Conservation (phyloP, 768 basidiomycete genomes). For the Piloderma croceum region DNA sequence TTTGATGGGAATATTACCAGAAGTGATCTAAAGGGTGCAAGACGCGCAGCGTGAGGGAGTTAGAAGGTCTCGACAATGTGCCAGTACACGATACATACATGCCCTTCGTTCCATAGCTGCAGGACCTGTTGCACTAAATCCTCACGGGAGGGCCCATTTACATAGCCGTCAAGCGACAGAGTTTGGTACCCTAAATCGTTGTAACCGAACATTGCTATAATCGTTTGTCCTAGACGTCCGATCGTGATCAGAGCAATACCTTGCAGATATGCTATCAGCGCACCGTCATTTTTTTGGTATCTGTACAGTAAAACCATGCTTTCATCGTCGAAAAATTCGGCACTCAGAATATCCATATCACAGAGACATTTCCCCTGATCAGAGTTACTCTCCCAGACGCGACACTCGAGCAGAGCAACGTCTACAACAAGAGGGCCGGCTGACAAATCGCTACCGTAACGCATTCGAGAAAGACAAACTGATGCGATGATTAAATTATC, state of each 20-base stretch:
- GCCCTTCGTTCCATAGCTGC: constrained; percentile 52
- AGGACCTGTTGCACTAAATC: constrained; percentile 57
- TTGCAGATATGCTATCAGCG: constrained; percentile 28
- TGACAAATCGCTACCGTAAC: constrained; percentile 38
- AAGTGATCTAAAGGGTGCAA: constrained; percentile 36
- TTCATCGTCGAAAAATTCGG: constrained; percentile 78
- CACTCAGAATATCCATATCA: constrained; percentile 54
- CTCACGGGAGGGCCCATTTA: constrained; percentile 53
- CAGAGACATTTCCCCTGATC: constrained; percentile 29
- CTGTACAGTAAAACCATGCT: constrained; percentile 60
- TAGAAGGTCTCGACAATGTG: constrained; percentile 21
- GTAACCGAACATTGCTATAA: constrained; percentile 62
- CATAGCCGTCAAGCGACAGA: constrained; percentile 43
- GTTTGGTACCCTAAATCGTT: constrained; percentile 53
- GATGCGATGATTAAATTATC: constrained; percentile 1
- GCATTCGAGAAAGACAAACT: constrained; percentile 57
- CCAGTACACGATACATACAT: constrained; percentile 48
- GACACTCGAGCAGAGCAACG: constrained; percentile 50
- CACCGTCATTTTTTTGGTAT: constrained; percentile 42
- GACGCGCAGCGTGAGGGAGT: not conserved
- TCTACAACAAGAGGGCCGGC: constrained; percentile 36
- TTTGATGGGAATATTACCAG: constrained; percentile 46
- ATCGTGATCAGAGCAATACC: constrained; percentile 36
- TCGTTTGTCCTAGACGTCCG: constrained; percentile 42
- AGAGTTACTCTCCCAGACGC: constrained; percentile 35